Evolutionary conservation across 805 yeast species (phyloP), one percentile per base, ranked within the genome.

Genomic region (Yarrowia deformans): DNA sequence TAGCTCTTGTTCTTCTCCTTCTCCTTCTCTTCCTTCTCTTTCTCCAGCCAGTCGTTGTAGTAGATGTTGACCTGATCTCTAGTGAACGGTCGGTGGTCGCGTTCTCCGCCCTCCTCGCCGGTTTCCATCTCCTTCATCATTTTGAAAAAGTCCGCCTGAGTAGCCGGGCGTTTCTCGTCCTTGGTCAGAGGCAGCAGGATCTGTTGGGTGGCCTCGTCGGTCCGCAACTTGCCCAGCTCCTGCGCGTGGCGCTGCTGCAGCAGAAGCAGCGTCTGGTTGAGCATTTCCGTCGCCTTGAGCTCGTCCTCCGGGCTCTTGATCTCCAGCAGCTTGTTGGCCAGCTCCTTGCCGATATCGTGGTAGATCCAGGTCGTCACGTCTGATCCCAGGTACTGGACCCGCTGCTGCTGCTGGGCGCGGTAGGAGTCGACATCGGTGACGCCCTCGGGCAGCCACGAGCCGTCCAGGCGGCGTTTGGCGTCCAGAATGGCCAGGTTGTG

Each of bases 41-140:
- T 40, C 39, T 60, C 52, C 43, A 60, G 23, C 66, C 66, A 60
- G 34, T 60, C 66, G 18, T 43, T 60, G 34, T 60, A 45, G 42
- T 60, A 60, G 23, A 60, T 60, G 52, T 43, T 45, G 34, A 60
- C 50, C 52, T 60, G 66, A 19, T 60, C 66, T 34, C 50, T 9
- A 13, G 66, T 60, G 19, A 60, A 60, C 3, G 66, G 66, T 1
- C 66, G 50, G 34, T 60, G 66, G 16, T 60, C 66, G 8, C 66
- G 52, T 13, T 45, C 52, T 18, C 43, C 52, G 7, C 52, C 52
- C 19, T 60, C 66, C 8, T 34, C 34, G 10, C 52, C 66, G 12
- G 40, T 45, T n/a, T 60, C 66, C 66, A 60, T 60, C 18, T 60
- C 66, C 19, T 34, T 32, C 66, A 60, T 60, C 66, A 60, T 60